A percentile compares a stretch with the other conserved stretches of the same genome.
Evolutionary conservation across 23 red algal species (phyloP).

Genomic region (Gracilariopsis chorda): DNA sequence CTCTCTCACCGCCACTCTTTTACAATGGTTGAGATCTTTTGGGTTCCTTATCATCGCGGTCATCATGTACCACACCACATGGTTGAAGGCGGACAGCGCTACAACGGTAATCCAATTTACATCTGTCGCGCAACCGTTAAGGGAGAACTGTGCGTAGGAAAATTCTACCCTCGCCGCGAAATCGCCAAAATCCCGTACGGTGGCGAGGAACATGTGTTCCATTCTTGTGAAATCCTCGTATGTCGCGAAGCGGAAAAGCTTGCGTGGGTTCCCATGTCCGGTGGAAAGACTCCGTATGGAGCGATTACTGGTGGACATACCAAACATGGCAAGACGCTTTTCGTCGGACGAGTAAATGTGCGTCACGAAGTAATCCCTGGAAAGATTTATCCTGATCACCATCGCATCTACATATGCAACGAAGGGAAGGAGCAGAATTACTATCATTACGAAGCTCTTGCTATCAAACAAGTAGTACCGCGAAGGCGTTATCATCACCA

Average conservation of each 20-base stretch:
- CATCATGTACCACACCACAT: background rate
- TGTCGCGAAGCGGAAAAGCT: background rate
- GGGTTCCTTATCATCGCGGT: background rate
- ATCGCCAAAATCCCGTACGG: background rate
- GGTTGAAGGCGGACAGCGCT: background rate
- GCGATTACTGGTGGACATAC: background rate
- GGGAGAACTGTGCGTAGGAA: background rate
- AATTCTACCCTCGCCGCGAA: background rate
- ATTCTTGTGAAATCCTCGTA: background rate
- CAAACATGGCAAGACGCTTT: background rate
- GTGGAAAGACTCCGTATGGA: background rate
- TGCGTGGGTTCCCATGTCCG: background rate
- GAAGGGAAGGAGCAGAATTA: background rate
- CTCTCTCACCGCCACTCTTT: too few species aligned
- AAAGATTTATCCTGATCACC: background rate
- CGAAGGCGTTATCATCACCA: background rate
- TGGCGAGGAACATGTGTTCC: background rate
- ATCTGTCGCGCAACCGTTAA: background rate
- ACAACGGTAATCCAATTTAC: background rate
- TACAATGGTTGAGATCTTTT: background rate
- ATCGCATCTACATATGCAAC: background rate
- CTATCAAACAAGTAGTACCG: background rate
- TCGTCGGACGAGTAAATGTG: background rate
- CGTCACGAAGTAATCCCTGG: background rate
- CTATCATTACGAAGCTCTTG: constrained; percentile 1